Evolutionary conservation across 148 eudicot species (phyloP).

Genomic region (Rhododendron griersonianum): DNA sequence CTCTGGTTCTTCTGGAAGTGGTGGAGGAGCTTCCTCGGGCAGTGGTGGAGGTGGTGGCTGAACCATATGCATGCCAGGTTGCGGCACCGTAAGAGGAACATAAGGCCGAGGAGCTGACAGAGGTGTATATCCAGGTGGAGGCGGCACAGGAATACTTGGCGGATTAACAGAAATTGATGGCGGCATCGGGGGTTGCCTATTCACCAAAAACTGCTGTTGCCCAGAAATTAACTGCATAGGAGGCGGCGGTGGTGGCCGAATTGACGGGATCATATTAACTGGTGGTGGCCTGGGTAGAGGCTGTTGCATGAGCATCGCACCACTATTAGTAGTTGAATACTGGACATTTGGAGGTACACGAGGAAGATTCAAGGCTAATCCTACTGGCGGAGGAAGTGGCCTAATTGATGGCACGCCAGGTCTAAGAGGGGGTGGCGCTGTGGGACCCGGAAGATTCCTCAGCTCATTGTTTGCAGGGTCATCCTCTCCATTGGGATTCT

Average conservation of each 20-base stretch:
- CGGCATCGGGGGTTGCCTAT: constrained; percentile 43
- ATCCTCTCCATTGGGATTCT: constrained; percentile 45
- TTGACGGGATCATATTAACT: constrained; percentile 30
- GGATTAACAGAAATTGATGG: constrained; percentile 30
- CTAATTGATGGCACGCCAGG: constrained; percentile 44
- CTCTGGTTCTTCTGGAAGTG: constrained; percentile 68
- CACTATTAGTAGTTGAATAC: constrained; percentile 37
- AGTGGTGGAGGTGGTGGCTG: constrained; percentile 49
- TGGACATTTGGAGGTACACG: constrained; percentile 41
- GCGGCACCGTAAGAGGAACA: constrained; percentile 27
- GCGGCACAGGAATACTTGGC: constrained; percentile 36
- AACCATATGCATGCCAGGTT: constrained; percentile 43
- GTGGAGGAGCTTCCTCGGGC: constrained; percentile 63
- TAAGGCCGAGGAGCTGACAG: constrained; percentile 44
- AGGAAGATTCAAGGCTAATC: constrained; percentile 46
- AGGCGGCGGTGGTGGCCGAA: constrained; percentile 33
- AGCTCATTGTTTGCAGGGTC: constrained; percentile 23
- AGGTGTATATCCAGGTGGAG: constrained; percentile 52
- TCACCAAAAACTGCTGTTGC: constrained; percentile 53
- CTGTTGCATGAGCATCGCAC: constrained; percentile 27
- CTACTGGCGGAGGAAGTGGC: constrained; percentile 57
- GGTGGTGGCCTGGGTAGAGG: constrained; percentile 41
- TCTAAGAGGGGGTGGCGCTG: constrained; percentile 53
- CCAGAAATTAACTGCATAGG: constrained; percentile 52
- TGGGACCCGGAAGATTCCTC: constrained; percentile 51